These are phyloP conservation scores for Cryphonectria parasitica DNA, from an alignment of 2,329 filamentous ascomycete species.

Conservation along the genomic window DNA sequence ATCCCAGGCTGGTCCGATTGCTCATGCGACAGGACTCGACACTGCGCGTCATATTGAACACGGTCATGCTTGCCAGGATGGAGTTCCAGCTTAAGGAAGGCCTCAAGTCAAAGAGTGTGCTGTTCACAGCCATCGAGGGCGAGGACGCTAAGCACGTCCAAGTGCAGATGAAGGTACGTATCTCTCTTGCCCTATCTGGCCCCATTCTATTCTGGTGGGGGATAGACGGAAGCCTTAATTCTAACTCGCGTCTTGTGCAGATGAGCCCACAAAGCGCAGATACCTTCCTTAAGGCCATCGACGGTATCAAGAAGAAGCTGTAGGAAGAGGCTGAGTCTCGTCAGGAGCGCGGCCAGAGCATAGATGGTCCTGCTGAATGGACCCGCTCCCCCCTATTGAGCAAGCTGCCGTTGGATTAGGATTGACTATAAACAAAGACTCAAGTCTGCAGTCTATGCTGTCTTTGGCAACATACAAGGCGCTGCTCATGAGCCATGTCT, in stretches of 20 bases:
- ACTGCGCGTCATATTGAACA: slow-evolving; percentile 84
- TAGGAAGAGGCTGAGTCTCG: slow-evolving; percentile 6
- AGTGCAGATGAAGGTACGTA: slow-evolving; percentile 63
- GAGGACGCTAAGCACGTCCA: slow-evolving; percentile 57
- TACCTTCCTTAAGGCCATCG: slow-evolving; percentile 54
- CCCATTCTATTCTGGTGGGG: background rate
- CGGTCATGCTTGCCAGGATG: slow-evolving; percentile 76
- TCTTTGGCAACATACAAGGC: background rate
- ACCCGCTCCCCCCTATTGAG: background rate
- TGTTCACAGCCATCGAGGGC: slow-evolving; percentile 67
- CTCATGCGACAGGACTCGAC: slow-evolving; percentile 92
- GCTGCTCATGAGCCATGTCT: background rate
- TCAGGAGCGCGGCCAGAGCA: background rate
- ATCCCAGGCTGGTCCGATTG: slow-evolving; percentile 65
- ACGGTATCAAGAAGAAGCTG: slow-evolving; percentile 55
- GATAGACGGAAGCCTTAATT: background rate
- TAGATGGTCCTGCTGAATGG: background rate
- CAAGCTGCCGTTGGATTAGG: background rate
- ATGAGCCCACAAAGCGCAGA: slow-evolving; percentile 59
- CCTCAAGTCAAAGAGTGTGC: slow-evolving; percentile 70
- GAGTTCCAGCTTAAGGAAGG: slow-evolving; percentile 77
- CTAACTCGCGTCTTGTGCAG: slow-evolving; percentile 38
- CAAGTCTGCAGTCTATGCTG: background rate
- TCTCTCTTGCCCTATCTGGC: slow-evolving; percentile 15
- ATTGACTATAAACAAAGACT: background rate